phyloP scores from a whole-genome alignment of 352 stramenopile species.

The Pythium aristosporum region DNA sequence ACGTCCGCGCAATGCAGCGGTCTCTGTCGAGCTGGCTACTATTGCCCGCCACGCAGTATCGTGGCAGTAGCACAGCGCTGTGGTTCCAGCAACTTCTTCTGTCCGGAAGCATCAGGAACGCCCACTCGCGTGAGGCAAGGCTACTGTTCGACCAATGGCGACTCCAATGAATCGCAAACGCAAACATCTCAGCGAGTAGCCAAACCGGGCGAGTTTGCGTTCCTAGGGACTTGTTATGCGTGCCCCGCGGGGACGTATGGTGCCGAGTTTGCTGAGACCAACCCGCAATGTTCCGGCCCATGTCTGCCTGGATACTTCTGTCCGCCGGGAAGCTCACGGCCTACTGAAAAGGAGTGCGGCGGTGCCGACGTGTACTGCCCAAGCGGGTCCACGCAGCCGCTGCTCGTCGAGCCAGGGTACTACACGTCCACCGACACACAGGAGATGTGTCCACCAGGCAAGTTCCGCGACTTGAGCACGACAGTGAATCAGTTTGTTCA shows the following conservation, averaged over 20 bases:
- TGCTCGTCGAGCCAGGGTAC: conserved; percentile 31
- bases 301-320: conserved; percentile 77
- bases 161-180: conserved; percentile 11
- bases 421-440: conserved; percentile 48
- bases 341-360: conserved; percentile 50
- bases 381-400: conserved; percentile 18
- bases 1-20: conserved; percentile 36
- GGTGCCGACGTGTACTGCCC: conserved; percentile 51
- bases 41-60: conserved; percentile 37
- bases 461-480: conserved; percentile 31
- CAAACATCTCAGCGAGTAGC: conserved; percentile 35
- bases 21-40: conserved; percentile 36
- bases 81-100: conserved; percentile 33
- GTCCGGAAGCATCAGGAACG: conserved; percentile 27
- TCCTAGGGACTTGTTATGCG: conserved; percentile 46
- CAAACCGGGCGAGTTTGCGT: conserved; percentile 53
- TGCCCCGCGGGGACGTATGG: conserved; percentile 75
- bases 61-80: conserved; percentile 21
- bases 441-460: conserved; percentile 40
- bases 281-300: conserved; percentile 47
- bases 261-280: conserved; percentile 33
- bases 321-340: conserved; percentile 42
- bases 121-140: conserved; percentile 26
- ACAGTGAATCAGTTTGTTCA: conserved; percentile 38
- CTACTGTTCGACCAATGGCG: conserved; percentile 27